Evolutionary conservation across 164 flowering plant genomes (phyloP), one percentile per base, ranked within the genome.

Genomic region (Vitis cinerea): DNA sequence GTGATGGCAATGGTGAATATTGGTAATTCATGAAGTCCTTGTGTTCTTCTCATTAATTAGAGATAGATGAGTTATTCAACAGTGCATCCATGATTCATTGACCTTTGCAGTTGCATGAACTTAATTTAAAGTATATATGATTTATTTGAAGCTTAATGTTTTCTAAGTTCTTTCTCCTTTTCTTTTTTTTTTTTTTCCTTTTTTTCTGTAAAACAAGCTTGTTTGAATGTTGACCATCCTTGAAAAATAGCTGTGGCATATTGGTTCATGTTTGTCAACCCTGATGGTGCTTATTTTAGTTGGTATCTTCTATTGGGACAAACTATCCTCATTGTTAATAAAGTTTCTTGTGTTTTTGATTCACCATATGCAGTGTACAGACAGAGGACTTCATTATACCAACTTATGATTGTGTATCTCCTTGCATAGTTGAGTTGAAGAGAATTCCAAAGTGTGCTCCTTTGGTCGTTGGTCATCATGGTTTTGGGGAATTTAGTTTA

Each of bases 401-500:
- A 50, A 71, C 82, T 23, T 67, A 77, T 75, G 84, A 82, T 70
- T 67, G 72, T 70, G 70, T 78, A 31, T 80, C 76, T 71, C 81
- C 88, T 72, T 68, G 80, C 68, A 74, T 81, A 56, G 72, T 82
- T 79, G 97, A 93, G 75, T 52, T 95, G 81, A 88, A 89, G 78
- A 82, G 79, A 77, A 81, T 93, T 71, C 91, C 98, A 56, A 85
- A 84, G 13, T 81, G 75, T 75, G 66, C 81, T 47, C 51, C 65
- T 79, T 78, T 93, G 13, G 74, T 95, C 63, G 63, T 93, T 60
- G 98, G 98, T 57, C 93, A 89, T 74, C 87, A 91, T 81, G 88
- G 92, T 60, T 71, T 79, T 70, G 99, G 98, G 72, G 86, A 85
- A 74, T 91, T 95, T 61, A 75, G 78, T 72, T 53, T 95, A 60